Percentiles rank a stretch among this genome's conserved stretches.
phyloP scores from a whole-genome alignment of 2,329 filamentous ascomycete species.

The Coniochaeta pulveracea region DNA sequence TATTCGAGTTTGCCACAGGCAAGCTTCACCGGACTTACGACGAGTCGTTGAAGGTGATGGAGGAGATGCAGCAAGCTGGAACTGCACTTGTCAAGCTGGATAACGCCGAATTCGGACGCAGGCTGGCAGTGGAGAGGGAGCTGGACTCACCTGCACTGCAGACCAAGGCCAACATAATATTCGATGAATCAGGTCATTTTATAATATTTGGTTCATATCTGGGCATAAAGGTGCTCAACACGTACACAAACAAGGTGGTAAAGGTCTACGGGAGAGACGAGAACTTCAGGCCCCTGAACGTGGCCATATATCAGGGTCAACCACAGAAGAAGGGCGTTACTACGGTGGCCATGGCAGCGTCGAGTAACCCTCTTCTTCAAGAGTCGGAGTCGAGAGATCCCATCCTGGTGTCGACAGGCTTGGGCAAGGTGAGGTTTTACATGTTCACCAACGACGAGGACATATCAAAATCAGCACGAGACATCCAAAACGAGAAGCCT shows the following conservation, averaged over 20 bases:
- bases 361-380: constrained; percentile 81
- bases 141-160: constrained; percentile 59
- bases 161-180: constrained; percentile 73
- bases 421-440: constrained; percentile 87
- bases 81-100: constrained; percentile 73
- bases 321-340: constrained; percentile 89
- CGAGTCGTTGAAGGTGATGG: constrained; percentile 79
- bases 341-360: constrained; percentile 95
- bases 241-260: constrained; percentile 83
- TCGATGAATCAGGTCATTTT: constrained; percentile 94
- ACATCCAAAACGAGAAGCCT: constrained; percentile 92
- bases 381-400: constrained; percentile 88
- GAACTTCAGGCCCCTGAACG: constrained; percentile 68
- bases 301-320: constrained; percentile 87
- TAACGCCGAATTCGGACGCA: constrained; percentile 81
- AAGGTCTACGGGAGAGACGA: constrained; percentile 88
- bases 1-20: constrained; percentile 85
- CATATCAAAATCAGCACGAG: constrained; percentile 71
- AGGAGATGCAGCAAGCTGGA: constrained; percentile 93
- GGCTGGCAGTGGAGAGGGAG: constrained; percentile 77
- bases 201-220: constrained; percentile 87
- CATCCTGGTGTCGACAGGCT: constrained; percentile 73
- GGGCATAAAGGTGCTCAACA: constrained; percentile 93
- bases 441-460: constrained; percentile 92
- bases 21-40: constrained; percentile 91